Conservation (phyloP, 1,284 basidiomycete genomes). For the Abortiporus biennis region DNA sequence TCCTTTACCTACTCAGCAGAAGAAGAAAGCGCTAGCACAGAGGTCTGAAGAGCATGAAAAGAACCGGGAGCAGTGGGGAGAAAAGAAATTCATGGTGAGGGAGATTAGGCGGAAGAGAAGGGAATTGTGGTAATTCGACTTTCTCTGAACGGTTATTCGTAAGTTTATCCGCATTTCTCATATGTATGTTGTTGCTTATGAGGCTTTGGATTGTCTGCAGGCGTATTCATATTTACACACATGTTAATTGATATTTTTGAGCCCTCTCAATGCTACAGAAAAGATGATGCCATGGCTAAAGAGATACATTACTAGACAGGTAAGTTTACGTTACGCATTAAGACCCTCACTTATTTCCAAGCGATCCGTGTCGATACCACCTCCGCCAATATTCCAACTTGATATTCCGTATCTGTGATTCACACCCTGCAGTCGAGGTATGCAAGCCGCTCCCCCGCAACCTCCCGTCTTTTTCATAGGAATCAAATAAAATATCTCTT, state of each 20-base stretch:
- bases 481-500: slow-evolving; percentile 72
- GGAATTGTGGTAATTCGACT: slow-evolving; percentile 28
- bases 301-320: too few relatives aligned
- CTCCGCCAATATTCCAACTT: slow-evolving; percentile 35
- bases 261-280: too few relatives aligned
- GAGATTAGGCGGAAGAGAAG: slow-evolving; percentile 30
- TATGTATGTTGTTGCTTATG: not conserved
- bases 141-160: not conserved
- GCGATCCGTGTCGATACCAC: slow-evolving; percentile 12
- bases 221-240: too few relatives aligned
- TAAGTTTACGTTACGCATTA: slow-evolving; percentile 35
- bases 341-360: slow-evolving; percentile 30
- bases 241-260: too few relatives aligned
- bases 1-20: slow-evolving; percentile 20
- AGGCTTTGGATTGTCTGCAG: too few relatives aligned
- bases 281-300: too few relatives aligned
- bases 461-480: slow-evolving; percentile 73
- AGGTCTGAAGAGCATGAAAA: slow-evolving; percentile 25
- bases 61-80: slow-evolving; percentile 28
- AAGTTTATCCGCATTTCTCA: too few relatives aligned
- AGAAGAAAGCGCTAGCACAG: slow-evolving; percentile 20
- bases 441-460: slow-evolving; percentile 62
- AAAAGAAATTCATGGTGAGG: slow-evolving; percentile 25
- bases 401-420: slow-evolving; percentile 80
- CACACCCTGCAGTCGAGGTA: slow-evolving; percentile 71